phyloP scores from a whole-genome alignment of 192 early-diverging fungal species.

The Backusella macrospora region DNA sequence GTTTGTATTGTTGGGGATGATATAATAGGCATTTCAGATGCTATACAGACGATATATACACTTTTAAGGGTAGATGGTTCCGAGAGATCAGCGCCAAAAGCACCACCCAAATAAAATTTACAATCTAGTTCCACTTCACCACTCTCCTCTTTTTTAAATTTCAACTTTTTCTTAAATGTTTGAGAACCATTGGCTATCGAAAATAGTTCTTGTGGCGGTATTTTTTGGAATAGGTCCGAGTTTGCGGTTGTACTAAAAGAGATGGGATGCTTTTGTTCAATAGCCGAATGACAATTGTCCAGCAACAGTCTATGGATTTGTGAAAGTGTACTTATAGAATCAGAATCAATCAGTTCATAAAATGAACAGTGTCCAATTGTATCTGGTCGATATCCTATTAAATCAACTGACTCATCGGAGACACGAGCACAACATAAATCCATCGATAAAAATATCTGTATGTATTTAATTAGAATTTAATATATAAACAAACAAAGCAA shows the following conservation, averaged over 20 bases:
- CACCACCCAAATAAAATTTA: slow-evolving; percentile 59
- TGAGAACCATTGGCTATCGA: slow-evolving; percentile 45
- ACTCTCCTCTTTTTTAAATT: slow-evolving; percentile 38
- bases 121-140: slow-evolving; percentile 45
- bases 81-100: slow-evolving; percentile 54
- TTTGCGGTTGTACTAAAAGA: slow-evolving; percentile 26
- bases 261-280: slow-evolving; percentile 23
- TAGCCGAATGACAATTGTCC: slow-evolving; percentile 37
- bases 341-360: slow-evolving; percentile 43
- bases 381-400: slow-evolving; percentile 51
- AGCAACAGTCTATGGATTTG: slow-evolving; percentile 40
- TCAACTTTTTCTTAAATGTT: slow-evolving; percentile 49
- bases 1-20: background rate
- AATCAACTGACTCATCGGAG: slow-evolving; percentile 51
- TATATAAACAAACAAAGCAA: background rate
- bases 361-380: slow-evolving; percentile 53
- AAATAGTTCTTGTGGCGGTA: slow-evolving; percentile 39
- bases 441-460: slow-evolving; percentile 49
- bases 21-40: background rate
- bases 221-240: slow-evolving; percentile 23
- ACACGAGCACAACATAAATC: slow-evolving; percentile 53
- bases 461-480: background rate
- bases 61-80: slow-evolving; percentile 46
- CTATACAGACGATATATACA: slow-evolving; percentile 49
- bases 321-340: slow-evolving; percentile 40